phyloP scores from a whole-genome alignment of 2,329 filamentous ascomycete genomes.

The Epichloe bromicola region DNA sequence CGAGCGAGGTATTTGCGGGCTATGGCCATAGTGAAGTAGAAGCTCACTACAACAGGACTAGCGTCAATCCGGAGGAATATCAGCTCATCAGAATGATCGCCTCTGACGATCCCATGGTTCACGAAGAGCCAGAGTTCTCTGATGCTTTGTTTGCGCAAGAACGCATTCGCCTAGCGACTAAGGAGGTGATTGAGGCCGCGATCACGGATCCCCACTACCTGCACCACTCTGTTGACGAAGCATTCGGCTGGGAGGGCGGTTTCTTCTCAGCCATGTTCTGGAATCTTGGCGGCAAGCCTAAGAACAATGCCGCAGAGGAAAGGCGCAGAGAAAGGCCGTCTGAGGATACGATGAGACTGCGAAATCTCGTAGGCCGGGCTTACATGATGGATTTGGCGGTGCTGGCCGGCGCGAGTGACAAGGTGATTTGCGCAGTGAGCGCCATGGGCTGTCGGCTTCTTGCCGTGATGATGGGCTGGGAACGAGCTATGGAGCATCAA shows the following conservation, averaged over 20 bases:
- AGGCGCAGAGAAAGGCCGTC: constrained; percentile 22
- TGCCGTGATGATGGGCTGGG: constrained; percentile 82
- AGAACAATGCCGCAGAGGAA: constrained; percentile 22
- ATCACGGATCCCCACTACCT: constrained; percentile 35
- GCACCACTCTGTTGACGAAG: constrained; percentile 58
- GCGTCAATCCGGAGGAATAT: constrained; percentile 21
- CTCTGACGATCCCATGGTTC: constrained; percentile 70
- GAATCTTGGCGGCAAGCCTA: constrained; percentile 48
- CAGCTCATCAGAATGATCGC: constrained; percentile 50
- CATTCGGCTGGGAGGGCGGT: constrained; percentile 77
- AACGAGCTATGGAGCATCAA: constrained; percentile 44
- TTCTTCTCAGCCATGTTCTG: constrained; percentile 77
- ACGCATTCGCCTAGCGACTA: constrained; percentile 62
- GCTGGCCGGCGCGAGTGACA: constrained; percentile 53
- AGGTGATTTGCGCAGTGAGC: constrained; percentile 64
- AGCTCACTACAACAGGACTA: constrained; percentile 30
- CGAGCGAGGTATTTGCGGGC: constrained; percentile 53
- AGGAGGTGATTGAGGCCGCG: constrained; percentile 31
- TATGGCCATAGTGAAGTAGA: constrained; percentile 44
- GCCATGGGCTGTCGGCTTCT: constrained; percentile 60
- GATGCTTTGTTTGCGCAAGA: constrained; percentile 53
- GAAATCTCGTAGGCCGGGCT: constrained; percentile 64
- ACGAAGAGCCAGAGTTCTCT: constrained; percentile 50
- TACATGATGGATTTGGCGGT: constrained; percentile 74
- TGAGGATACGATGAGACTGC: constrained; percentile 47